Evolutionary conservation across 495 filamentous ascomycete species (phyloP).

Genomic region (Pyrenula aspistea): DNA sequence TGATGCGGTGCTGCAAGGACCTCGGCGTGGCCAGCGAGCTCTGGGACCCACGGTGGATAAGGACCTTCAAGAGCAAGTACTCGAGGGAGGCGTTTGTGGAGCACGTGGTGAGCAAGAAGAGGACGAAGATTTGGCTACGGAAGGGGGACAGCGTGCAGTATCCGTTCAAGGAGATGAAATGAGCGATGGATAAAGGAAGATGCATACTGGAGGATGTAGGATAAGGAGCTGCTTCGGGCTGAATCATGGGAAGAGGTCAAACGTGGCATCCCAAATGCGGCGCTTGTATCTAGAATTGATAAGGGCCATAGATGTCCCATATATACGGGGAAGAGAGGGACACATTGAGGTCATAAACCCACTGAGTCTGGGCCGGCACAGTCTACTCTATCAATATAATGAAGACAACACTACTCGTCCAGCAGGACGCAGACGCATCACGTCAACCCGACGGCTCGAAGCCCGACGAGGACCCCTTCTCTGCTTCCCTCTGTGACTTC

Average conservation of each 20-base stretch:
- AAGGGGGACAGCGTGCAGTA: constrained; percentile 74
- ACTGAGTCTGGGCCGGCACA: neutral
- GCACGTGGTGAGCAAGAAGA: constrained; percentile 76
- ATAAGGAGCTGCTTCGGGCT: no score
- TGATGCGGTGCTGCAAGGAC: constrained; percentile 97
- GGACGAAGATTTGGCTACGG: constrained; percentile 72
- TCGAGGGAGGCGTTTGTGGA: constrained; percentile 71
- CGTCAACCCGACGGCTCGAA: neutral
- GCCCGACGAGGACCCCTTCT: neutral
- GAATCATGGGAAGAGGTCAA: no score
- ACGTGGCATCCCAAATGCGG: no score
- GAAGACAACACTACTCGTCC: neutral
- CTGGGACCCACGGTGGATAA: constrained; percentile 91
- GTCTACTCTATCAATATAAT: neutral
- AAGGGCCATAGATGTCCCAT: neutral
- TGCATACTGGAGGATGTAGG: neutral
- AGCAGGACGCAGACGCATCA: neutral
- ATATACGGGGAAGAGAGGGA: no score
- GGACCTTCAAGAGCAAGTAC: constrained; percentile 52
- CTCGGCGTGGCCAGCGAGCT: constrained; percentile 88
- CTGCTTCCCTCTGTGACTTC: neutral
- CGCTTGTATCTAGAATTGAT: neutral
- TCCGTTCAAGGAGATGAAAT: constrained; percentile 63
- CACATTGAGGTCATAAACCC: neutral
- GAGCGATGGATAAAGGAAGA: constrained; percentile 1